A percentile compares a stretch with the other conserved stretches of the same genome.
Conservation (phyloP, 441 rosid genomes). For the Gossypium gossypioides region DNA sequence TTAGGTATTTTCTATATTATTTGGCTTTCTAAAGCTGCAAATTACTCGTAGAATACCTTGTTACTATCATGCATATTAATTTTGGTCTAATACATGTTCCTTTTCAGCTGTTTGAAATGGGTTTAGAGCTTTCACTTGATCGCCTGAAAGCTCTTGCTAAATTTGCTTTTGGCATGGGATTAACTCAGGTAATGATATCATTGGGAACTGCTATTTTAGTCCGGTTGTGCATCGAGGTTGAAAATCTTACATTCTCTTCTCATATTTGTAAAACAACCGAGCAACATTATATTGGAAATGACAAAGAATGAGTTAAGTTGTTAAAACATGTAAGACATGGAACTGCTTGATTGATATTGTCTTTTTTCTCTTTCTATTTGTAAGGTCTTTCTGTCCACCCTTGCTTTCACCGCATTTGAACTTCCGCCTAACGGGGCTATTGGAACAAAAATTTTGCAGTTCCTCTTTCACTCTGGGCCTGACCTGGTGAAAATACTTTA, state of each 20-base stretch:
- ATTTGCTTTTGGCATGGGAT: slow-evolving; percentile 93
- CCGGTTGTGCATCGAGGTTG: not conserved
- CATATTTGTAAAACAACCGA: not conserved
- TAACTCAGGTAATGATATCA: slow-evolving; percentile 65
- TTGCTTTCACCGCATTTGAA: slow-evolving; percentile 94
- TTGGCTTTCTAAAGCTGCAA: not conserved
- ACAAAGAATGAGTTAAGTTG: not conserved
- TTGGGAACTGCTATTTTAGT: slow-evolving; percentile 6
- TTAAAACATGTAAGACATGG: not conserved
- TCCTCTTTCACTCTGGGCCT: slow-evolving; percentile 82
- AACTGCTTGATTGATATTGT: not conserved
- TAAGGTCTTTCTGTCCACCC: slow-evolving; percentile 83
- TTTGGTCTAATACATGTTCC: slow-evolving; percentile 18
- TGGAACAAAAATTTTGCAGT: slow-evolving; percentile 78
- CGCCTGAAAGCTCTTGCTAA: slow-evolving; percentile 93
- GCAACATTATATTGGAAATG: not conserved
- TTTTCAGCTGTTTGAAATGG: slow-evolving; percentile 95
- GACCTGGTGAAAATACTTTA: slow-evolving; percentile 58
- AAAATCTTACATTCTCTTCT: not conserved
- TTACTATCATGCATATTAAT: slow-evolving; percentile 2
- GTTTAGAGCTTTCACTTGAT: slow-evolving; percentile 92
- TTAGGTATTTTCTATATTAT: not conserved
- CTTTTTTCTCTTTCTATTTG: slow-evolving; percentile 17
- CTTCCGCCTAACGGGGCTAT: slow-evolving; percentile 96
- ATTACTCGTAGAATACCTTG: not conserved